Evolutionary conservation across 352 stramenopile species (phyloP).

Genomic region (Phytopythium delawarense): DNA sequence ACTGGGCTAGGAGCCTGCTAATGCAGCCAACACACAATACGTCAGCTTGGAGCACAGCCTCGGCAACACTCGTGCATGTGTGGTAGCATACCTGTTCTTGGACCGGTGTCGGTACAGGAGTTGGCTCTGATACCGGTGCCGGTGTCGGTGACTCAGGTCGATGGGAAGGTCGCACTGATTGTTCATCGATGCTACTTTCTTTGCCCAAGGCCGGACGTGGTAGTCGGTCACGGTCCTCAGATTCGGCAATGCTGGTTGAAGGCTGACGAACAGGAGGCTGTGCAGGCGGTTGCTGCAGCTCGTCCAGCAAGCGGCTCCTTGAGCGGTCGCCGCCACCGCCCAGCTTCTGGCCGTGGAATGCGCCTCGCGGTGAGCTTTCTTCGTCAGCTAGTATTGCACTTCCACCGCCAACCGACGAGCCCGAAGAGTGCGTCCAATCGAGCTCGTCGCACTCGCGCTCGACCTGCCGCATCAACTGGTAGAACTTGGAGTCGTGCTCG

Average conservation of each 20-base stretch:
- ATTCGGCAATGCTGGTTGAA: neutral
- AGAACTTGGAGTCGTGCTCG: slow-evolving; percentile 79
- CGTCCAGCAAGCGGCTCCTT: slow-evolving; percentile 26
- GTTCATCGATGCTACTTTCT: neutral
- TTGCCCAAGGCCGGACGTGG: no score
- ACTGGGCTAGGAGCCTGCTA: neutral
- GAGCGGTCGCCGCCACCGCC: slow-evolving; percentile 24
- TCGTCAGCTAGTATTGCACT: slow-evolving; percentile 14
- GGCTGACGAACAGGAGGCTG: neutral
- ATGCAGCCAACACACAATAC: neutral
- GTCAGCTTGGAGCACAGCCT: neutral
- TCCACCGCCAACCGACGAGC: slow-evolving; percentile 31
- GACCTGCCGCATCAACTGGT: slow-evolving; percentile 75
- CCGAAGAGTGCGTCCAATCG: slow-evolving; percentile 53
- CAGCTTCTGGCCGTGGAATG: neutral
- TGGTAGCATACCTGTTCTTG: neutral
- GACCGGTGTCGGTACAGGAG: no score
- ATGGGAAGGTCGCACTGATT: neutral
- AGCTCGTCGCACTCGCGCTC: slow-evolving; percentile 71
- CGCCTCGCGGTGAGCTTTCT: neutral
- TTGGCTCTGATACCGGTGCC: neutral
- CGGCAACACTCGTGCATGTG: neutral
- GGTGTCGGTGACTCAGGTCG: neutral
- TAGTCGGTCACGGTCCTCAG: neutral
- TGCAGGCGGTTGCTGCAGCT: neutral